phyloP scores from a whole-genome alignment of 306 rosid genomes.

The Biancaea sappan region DNA sequence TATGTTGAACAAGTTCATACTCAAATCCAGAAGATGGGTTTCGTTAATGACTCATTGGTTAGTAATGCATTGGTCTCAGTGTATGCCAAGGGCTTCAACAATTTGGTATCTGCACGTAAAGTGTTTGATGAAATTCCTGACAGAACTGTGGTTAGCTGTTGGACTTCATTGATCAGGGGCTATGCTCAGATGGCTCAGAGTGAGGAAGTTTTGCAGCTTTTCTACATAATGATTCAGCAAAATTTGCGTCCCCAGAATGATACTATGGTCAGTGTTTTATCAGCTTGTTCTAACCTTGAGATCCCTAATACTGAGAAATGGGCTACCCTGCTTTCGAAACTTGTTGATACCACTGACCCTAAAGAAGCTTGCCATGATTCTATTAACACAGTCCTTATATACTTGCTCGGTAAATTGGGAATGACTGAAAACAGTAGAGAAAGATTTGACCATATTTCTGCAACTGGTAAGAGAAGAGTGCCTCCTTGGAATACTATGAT shows the following conservation, averaged over 20 bases:
- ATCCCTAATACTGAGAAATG: conserved; percentile 50
- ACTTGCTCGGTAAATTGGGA: conserved; percentile 60
- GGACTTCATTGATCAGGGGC: conserved; percentile 60
- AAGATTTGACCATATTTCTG: conserved; percentile 43
- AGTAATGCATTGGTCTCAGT: conserved; percentile 46
- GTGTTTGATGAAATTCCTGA: conserved; percentile 69
- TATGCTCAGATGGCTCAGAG: conserved; percentile 46
- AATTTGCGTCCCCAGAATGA: conserved; percentile 51
- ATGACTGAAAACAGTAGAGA: conserved; percentile 50
- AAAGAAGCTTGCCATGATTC: conserved; percentile 36
- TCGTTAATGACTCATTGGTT: conserved; percentile 41
- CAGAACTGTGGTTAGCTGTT: conserved; percentile 38
- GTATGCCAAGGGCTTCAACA: conserved; percentile 45
- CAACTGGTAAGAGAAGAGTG: conserved; percentile 44
- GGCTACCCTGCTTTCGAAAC: conserved; percentile 37
- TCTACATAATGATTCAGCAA: conserved; percentile 47
- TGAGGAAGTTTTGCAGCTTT: conserved; percentile 52
- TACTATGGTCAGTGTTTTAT: conserved; percentile 58
- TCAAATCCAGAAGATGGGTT: conserved; percentile 50
- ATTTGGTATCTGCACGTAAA: conserved; percentile 44
- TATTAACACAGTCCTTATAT: conserved; percentile 44
- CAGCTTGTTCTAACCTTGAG: conserved; percentile 62
- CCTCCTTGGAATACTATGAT: conserved; percentile 69
- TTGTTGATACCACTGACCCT: neutral
- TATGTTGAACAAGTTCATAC: conserved; percentile 52